These are phyloP conservation scores for Colletotrichum sansevieriae DNA, from an alignment of 2,329 filamentous ascomycete species.

Conservation along the genomic window DNA sequence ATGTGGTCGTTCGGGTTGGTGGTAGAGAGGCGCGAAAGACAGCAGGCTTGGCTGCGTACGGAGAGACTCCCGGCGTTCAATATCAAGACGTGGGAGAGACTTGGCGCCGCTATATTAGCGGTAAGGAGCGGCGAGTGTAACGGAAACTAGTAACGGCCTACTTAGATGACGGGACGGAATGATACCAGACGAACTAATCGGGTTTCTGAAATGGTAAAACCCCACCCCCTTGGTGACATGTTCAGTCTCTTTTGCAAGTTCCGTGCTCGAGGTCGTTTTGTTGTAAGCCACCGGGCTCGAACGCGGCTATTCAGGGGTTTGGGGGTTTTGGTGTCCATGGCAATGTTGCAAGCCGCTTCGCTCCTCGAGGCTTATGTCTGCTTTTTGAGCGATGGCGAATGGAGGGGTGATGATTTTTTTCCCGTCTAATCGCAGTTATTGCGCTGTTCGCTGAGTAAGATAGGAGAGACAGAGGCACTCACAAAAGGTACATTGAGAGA, in stretches of 20 bases:
- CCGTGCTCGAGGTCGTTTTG: background rate
- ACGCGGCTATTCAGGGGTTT: conserved; percentile 19
- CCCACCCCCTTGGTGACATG: too few relatives aligned
- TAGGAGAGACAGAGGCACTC: too few relatives aligned
- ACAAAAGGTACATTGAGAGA: too few relatives aligned
- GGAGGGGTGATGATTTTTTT: background rate
- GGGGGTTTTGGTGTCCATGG: conserved; percentile 1
- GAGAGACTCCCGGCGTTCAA: conserved; percentile 6
- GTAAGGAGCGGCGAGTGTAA: background rate
- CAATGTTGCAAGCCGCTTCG: conserved; percentile 18
- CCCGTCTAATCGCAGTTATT: background rate
- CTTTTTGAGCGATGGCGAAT: background rate
- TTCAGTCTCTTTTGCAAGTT: too few relatives aligned
- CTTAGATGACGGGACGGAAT: conserved; percentile 25
- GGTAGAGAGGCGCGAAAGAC: conserved; percentile 20
- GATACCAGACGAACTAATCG: conserved; percentile 26
- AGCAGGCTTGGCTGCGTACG: conserved; percentile 22
- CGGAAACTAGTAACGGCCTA: background rate
- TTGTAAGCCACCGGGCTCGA: conserved; percentile 9
- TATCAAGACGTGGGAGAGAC: conserved; percentile 19
- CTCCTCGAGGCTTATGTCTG: conserved; percentile 18
- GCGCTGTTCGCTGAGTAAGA: background rate
- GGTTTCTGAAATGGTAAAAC: background rate
- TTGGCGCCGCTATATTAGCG: conserved; percentile 14
- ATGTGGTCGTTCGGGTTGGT: conserved; percentile 9